A percentile compares a stretch with the other conserved stretches of the same genome.
These are phyloP conservation scores for Arabidopsis lyrata DNA, from an alignment of 441 rosid genomes.

Conservation along the genomic window DNA sequence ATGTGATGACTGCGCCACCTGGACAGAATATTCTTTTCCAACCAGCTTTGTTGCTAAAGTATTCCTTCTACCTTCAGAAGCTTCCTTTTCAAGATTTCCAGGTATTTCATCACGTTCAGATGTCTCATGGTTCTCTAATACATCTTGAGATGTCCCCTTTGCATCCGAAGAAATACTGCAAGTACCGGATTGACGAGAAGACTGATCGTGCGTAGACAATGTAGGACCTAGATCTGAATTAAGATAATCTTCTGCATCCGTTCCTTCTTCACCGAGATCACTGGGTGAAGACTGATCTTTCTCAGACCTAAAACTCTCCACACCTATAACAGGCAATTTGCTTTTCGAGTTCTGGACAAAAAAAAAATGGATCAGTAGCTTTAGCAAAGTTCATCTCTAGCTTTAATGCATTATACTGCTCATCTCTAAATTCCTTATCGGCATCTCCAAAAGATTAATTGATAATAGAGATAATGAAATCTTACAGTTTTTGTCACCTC, in stretches of 20 bases:
- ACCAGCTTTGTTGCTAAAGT: slow-evolving; percentile 53
- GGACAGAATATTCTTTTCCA: slow-evolving; percentile 56
- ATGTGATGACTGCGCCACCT: slow-evolving; percentile 53
- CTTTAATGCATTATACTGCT: slow-evolving; percentile 20
- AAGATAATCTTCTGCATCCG: slow-evolving; percentile 61
- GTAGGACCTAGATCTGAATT: slow-evolving; percentile 82
- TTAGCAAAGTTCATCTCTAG: slow-evolving; percentile 33
- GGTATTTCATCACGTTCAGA: slow-evolving; percentile 56
- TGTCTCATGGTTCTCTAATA: slow-evolving; percentile 47
- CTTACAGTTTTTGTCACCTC: slow-evolving; percentile 65
- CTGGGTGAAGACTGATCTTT: slow-evolving; percentile 53
- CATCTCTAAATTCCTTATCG: slow-evolving; percentile 15
- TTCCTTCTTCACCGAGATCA: slow-evolving; percentile 58
- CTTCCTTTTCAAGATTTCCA: slow-evolving; percentile 55
- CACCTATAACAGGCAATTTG: slow-evolving; percentile 53
- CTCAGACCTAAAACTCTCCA: slow-evolving; percentile 53
- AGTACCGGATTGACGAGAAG: slow-evolving; percentile 56
- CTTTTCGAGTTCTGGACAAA: slow-evolving; percentile 68
- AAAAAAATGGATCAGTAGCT: slow-evolving; percentile 37
- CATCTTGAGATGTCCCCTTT: slow-evolving; percentile 49
- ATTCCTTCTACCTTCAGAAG: slow-evolving; percentile 58
- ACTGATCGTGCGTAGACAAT: slow-evolving; percentile 66
- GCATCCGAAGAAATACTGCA: slow-evolving; percentile 49
- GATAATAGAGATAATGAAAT: slow-evolving; percentile 28
- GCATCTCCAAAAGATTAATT: slow-evolving; percentile 10